Base-by-base conservation (phyloP, 306 rosid genomes). In the Clitoria ternatea region DNA sequence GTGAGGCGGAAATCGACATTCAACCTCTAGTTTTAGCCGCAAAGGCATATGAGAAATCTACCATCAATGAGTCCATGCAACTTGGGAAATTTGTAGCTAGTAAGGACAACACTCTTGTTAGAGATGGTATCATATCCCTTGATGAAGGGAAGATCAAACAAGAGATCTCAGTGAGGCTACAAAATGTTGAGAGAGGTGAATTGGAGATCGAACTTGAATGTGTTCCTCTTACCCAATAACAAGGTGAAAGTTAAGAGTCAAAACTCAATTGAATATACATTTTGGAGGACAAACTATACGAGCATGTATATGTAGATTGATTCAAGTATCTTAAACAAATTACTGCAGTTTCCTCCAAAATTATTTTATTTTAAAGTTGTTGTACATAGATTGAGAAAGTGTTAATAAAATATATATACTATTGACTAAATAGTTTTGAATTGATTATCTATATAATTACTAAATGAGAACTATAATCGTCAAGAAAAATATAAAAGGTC, bases 1-100 rank as follows among this genome's bases (percentile, higher is more conserved):
- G 98, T 0, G 97, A 90, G 69, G 96, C 94, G 8, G 98, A 94
- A 74, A 94, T 94, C 37, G 97, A 94, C 80, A 94, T 94, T 78
- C 87, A 88, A 65, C 97, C 98, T 19, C 81, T 94, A 22, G 87
- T 94, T n/a, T 42, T 75, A 11, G 96, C 97, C 2, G 96, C 98
- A 18, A 81, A 68, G 64, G 90, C 96, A 15, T 73, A 65, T 10
- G 98, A 94, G 85, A 85, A 75, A 63, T 85, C 89, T 1, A 14
- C 69, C 1, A 23, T 23, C 61, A 45, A 66, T 8, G 86, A 87
- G 55, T 49, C 92, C 0, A 69, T 75, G 75, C 87, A 87, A 72
- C 77, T 88, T 7, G 95, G 87, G 26, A 84, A 84, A 77, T 90
- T 85, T 90, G 70, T 79, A 44, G 88, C 96, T 55, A 76, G 83